These are phyloP conservation scores for Gnaphalium uliginosum DNA, from an alignment of 129 eudicot genomes.

Conservation along the genomic window DNA sequence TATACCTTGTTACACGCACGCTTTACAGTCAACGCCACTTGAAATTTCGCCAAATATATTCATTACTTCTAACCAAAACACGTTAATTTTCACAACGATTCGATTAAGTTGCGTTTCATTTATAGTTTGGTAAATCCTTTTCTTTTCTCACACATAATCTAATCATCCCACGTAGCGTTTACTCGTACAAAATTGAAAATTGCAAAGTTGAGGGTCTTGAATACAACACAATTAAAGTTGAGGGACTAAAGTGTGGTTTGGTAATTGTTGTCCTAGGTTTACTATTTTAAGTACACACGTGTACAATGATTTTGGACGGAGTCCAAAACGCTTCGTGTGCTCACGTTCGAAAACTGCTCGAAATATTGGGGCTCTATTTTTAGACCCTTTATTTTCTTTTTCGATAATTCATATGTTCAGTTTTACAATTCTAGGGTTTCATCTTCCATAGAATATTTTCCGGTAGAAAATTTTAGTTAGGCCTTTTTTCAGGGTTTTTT, in stretches of 20 bases:
- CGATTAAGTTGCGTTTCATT: too few species aligned
- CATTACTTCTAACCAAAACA: too few species aligned
- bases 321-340: slow-evolving; percentile 25
- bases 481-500: slow-evolving; percentile 9
- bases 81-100: too few species aligned
- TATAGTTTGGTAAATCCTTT: too few species aligned
- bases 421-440: slow-evolving; percentile 31
- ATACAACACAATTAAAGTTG: neutral
- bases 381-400: slow-evolving; percentile 1
- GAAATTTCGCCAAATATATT: too few species aligned
- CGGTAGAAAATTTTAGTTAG: slow-evolving; percentile 28
- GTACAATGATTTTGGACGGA: slow-evolving; percentile 23
- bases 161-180: too few species aligned
- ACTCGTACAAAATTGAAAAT: too few species aligned
- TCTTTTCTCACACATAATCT: too few species aligned
- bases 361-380: slow-evolving; percentile 19
- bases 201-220: neutral
- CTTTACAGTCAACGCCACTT: too few species aligned
- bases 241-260: slow-evolving; percentile 4
- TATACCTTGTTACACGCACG: too few species aligned
- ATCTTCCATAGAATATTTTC: slow-evolving; percentile 5
- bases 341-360: slow-evolving; percentile 19
- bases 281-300: slow-evolving; percentile 18
- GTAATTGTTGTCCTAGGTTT: neutral
- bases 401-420: slow-evolving; percentile 13